phyloP scores from a whole-genome alignment of 208 protist species.

The Acanthamoeba castellanii region DNA sequence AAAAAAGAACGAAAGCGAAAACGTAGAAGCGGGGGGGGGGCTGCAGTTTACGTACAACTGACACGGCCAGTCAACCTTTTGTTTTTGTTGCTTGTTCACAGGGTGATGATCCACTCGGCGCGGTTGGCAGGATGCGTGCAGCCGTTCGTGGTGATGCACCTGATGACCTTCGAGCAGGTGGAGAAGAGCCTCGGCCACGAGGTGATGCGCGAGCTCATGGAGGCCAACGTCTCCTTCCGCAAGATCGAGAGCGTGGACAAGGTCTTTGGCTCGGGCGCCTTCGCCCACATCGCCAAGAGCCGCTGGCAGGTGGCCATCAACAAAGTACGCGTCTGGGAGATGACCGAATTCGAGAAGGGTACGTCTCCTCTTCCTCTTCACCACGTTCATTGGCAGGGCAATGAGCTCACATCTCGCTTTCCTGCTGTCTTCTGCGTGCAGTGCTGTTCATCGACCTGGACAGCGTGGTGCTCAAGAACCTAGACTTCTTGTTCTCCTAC shows the following conservation, averaged over 20 bases:
- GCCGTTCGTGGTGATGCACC: constrained; percentile 33
- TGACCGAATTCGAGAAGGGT: constrained; percentile 38
- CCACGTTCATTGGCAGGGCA: too few species aligned
- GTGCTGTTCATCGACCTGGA: constrained; percentile 46
- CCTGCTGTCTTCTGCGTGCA: neutral
- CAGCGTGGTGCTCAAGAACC: constrained; percentile 45
- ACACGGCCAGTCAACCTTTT: neutral
- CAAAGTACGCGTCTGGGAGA: constrained; percentile 37
- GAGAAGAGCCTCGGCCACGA: neutral
- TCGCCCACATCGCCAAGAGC: constrained; percentile 43
- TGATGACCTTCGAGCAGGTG: constrained; percentile 15
- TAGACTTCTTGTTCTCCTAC: constrained; percentile 28
- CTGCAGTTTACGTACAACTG: neutral
- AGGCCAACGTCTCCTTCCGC: constrained; percentile 21
- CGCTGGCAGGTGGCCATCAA: constrained; percentile 54
- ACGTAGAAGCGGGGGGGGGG: too few species aligned
- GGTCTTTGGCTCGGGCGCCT: constrained; percentile 2
- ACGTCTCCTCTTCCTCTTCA: neutral
- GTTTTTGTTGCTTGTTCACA: neutral
- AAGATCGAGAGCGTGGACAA: constrained; percentile 3
- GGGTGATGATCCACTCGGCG: constrained; percentile 18
- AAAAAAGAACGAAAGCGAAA: neutral
- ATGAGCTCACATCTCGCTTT: neutral
- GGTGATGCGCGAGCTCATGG: constrained; percentile 18
- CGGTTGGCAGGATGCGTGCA: neutral